Base-by-base conservation (phyloP, 371 early-diverging fungal species). In the Mucor irregularis region DNA sequence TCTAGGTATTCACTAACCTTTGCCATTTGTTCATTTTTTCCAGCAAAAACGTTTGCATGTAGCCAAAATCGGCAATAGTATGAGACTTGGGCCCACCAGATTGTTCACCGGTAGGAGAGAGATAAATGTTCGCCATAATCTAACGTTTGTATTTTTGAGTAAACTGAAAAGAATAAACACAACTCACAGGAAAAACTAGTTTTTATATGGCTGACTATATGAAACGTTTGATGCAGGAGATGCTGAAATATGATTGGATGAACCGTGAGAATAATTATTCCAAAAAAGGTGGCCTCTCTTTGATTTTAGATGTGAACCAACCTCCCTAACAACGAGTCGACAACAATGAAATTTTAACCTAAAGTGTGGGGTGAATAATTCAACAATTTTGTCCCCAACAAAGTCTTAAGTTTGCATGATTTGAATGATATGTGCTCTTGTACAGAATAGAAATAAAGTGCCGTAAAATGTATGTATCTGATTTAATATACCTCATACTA, bases 11-110 rank as follows among this genome's bases (percentile, higher is more conserved):
- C 77, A 62, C 85, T 81, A 61, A 98, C 97, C 66, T 90, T 79
- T 31, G 82, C 75, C 87, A 95, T 91, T 78, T 98, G 97, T 58
- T 90, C 92, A 43, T 81, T 70, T 81, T 98, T 97, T 63, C 92
- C 96, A 56, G 86, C 81, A 74, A 89, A 94, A 31, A 88, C 82
- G 45, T 89, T 90, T 64, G 78, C 84, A 48, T 77, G 68, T 93
- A 93, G 39, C 89, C 90, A 22, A 61, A 75, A 56, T 80, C 71
- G 61, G 73, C 76, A 56, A 81, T 66, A 16, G 67, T 59, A 47
- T 45, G 53, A 5, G 42, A 34, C 17, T 47, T 59, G 42, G 5
- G 5, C 42, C 21, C 14, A 24, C 24, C 42, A 24, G 10, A 34
- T 11, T 11, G n/a, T 22, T 42, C 11, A 24, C 24, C 42, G 2